phyloP scores from a whole-genome alignment of 192 early-diverging fungal species.

The Linnemannia hyalina region DNA sequence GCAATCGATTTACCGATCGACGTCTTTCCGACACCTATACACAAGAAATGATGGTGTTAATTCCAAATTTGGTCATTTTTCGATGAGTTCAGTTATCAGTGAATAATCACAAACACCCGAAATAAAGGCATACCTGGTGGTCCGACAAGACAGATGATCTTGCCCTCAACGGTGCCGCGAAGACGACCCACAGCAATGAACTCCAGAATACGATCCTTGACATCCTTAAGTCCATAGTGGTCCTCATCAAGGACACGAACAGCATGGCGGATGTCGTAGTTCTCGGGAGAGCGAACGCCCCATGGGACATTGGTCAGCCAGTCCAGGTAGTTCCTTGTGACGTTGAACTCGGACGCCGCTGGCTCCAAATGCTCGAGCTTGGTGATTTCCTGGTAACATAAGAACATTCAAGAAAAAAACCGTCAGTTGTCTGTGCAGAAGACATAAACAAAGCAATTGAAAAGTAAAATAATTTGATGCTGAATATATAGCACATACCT shows the following conservation, averaged over 20 bases:
- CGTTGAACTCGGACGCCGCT: slow-evolving; percentile 97
- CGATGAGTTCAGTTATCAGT: not conserved
- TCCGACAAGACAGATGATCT: slow-evolving; percentile 97
- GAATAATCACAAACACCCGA: not conserved
- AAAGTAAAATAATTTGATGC: not conserved
- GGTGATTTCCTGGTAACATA: slow-evolving; percentile 78
- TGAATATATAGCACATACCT: slow-evolving; percentile 54
- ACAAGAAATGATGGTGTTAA: slow-evolving; percentile 2
- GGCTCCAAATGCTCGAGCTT: slow-evolving; percentile 96
- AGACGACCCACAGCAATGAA: slow-evolving; percentile 99
- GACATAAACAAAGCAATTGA: not conserved
- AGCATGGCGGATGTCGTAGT: slow-evolving; percentile 93
- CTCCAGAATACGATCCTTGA: slow-evolving; percentile 98
- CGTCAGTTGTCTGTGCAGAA: not conserved
- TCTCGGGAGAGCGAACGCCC: slow-evolving; percentile 92
- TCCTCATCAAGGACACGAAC: slow-evolving; percentile 95
- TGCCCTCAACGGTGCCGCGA: slow-evolving; percentile 96
- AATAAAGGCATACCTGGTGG: slow-evolving; percentile 79
- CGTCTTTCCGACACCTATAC: slow-evolving; percentile 92
- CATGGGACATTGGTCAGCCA: slow-evolving; percentile 99
- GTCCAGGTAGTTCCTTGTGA: slow-evolving; percentile 98
- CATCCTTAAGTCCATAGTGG: slow-evolving; percentile 99
- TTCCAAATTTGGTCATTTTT: not conserved
- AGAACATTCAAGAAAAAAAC: not conserved
- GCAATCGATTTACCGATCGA: slow-evolving; percentile 99